Evolutionary conservation across 1,284 basidiomycete species (phyloP), one percentile per base, ranked within the genome.

Genomic region (Wolfiporia cocos): DNA sequence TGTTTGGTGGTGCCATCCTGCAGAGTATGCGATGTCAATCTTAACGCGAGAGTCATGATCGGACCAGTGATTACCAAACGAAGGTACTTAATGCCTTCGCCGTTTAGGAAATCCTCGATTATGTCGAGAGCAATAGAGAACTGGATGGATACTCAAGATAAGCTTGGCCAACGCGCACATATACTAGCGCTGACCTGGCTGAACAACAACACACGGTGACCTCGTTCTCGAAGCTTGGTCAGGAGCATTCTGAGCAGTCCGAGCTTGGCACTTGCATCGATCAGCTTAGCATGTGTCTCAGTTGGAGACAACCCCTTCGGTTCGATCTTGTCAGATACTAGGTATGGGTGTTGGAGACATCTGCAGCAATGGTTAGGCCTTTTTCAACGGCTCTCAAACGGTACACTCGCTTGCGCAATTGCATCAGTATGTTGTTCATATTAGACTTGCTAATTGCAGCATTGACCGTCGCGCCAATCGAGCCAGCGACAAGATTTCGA

Each of bases 141-240:
- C 91, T 93, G 49, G 48, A 28, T 28, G 9, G 14, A 28, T 9
- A 28, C 14, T 28, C 26, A 28, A 28, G 7, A 7, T 19, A 37
- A 23, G 20, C 39, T 5, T 6, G 6, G 28, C 15, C 20, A 19
- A 7, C 1, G 22, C 23, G 7, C 34, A 17, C 19, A 22, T 19
- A 18, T 15, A 37, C 36, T 43, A 30, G 17, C 40, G 52, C 74
- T 56, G 64, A 95, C 96, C 72, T 99, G 96, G 64, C 92, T 96
- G 68, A 99, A 99, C 20, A 99, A 70, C 18, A 99, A 71, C n/a
- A 98, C 83, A 20, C 96, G 84, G 65, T 99, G 96, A 0, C 92
- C 93, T 32, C 85, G 80, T 39, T 81, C 79, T 58, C 90, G 92
- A 41, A 99, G 75, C 63, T 93, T 90, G 0, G 90, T 89, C 29